phyloP scores from a whole-genome alignment of 306 rosid genomes.

The Acacia confusa region DNA sequence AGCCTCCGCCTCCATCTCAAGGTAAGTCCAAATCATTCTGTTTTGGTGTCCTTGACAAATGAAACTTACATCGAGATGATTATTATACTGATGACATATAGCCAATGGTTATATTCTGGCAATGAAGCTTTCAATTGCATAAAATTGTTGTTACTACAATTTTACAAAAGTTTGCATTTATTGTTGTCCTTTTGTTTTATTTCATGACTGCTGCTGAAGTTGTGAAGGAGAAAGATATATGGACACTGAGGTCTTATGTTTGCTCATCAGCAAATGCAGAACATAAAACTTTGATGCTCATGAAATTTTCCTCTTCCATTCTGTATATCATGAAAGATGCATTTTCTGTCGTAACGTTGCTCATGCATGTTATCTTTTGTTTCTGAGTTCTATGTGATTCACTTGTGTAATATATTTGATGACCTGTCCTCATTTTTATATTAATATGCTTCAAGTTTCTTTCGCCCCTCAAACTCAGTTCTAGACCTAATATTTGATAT shows the following conservation, averaged over 20 bases:
- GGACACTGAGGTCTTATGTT: slow-evolving; percentile 7
- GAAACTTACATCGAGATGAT: slow-evolving; percentile 3
- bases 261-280: not conserved
- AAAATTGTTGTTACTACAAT: not conserved
- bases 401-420: not conserved
- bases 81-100: not conserved
- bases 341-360: not conserved
- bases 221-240: slow-evolving; percentile 1
- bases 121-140: not conserved
- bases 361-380: not conserved
- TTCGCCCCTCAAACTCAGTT: not conserved
- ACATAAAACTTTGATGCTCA: not conserved
- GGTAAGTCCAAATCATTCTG: slow-evolving; percentile 45
- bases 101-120: not conserved
- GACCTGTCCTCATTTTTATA: not conserved
- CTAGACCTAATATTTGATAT: not conserved
- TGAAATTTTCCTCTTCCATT: not conserved
- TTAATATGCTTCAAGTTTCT: not conserved
- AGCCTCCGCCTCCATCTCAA: slow-evolving; percentile 74
- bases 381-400: not conserved
- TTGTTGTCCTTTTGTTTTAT: slow-evolving; percentile 18
- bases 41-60: slow-evolving; percentile 8
- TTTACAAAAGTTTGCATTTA: not conserved
- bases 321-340: not conserved
- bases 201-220: slow-evolving; percentile 9